These are phyloP conservation scores for Wickerhamomyces bovis DNA, from an alignment of 805 yeast genomes.

Conservation along the genomic window DNA sequence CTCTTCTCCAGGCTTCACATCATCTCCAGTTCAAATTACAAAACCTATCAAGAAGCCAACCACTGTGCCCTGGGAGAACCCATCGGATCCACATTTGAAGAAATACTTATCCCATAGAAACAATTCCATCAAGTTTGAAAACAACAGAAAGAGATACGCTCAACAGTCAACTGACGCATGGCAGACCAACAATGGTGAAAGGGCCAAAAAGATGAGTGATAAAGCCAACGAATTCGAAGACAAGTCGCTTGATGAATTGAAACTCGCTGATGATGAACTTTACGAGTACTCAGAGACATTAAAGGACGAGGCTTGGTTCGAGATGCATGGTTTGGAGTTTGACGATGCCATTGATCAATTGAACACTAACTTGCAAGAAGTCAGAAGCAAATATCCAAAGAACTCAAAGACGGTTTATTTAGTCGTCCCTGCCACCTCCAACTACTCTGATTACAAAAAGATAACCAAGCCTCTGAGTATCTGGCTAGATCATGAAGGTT, in stretches of 20 bases:
- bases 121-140: conserved; percentile 17
- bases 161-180: conserved; percentile 23
- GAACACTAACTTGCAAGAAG: conserved; percentile 7
- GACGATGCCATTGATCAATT: conserved; percentile 23
- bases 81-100: conserved; percentile 6
- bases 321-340: conserved; percentile 24
- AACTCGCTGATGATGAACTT: conserved; percentile 23
- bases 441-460: conserved; percentile 16
- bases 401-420: conserved; percentile 15
- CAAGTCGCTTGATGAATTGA: conserved; percentile 15
- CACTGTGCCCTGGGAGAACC: conserved; percentile 21
- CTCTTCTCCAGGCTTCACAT: background rate
- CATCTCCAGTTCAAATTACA: conserved; percentile 8
- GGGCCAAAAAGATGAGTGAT: conserved; percentile 22
- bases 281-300: conserved; percentile 16
- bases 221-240: conserved; percentile 20
- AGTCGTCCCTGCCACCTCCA: conserved; percentile 21
- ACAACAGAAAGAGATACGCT: conserved; percentile 22
- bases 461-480: conserved; percentile 24
- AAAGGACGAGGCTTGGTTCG: conserved; percentile 22
- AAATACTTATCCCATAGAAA: conserved; percentile 12
- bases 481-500: conserved; percentile 33
- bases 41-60: conserved; percentile 19
- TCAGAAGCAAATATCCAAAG: conserved; percentile 6
- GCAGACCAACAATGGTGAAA: conserved; percentile 19